phyloP scores from a whole-genome alignment of 805 yeast genomes.

The Kodamaea nitidulidarum region DNA sequence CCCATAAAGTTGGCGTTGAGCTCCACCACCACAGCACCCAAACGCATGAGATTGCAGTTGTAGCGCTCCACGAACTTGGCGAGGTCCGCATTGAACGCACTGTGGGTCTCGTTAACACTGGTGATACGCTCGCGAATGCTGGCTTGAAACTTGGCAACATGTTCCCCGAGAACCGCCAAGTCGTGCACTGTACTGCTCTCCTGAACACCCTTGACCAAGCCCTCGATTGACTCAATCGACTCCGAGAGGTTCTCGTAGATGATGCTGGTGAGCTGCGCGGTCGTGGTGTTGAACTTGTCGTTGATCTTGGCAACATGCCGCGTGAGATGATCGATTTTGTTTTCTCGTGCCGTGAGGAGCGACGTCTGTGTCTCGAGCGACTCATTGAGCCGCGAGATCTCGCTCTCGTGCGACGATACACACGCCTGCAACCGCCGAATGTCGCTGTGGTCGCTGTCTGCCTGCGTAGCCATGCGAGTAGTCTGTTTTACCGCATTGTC shows the following conservation, averaged over 20 bases:
- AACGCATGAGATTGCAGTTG: slow-evolving; percentile 7
- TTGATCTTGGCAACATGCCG: slow-evolving; percentile 11
- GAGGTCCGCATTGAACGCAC: slow-evolving; percentile 2
- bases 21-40: slow-evolving; percentile 4
- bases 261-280: slow-evolving; percentile 11
- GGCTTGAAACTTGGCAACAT: slow-evolving; percentile 6
- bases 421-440: neutral
- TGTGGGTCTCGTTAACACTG: slow-evolving; percentile 2
- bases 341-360: slow-evolving; percentile 2
- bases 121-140: slow-evolving; percentile 8
- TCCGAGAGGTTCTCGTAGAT: slow-evolving; percentile 11
- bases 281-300: slow-evolving; percentile 11
- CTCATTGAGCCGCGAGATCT: neutral
- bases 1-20: slow-evolving; percentile 6
- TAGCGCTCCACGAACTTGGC: slow-evolving; percentile 8
- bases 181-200: slow-evolving; percentile 1
- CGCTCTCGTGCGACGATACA: neutral
- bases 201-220: slow-evolving; percentile 3
- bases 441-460: neutral
- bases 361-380: slow-evolving; percentile 3
- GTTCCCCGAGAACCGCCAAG: slow-evolving; percentile 3
- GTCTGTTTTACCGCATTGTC: neutral
- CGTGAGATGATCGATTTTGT: slow-evolving; percentile 8
- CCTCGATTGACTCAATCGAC: slow-evolving; percentile 9
- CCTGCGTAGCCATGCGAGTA: neutral